Conservation (phyloP, 2,329 filamentous ascomycete genomes). For the Epichloe elymi region DNA sequence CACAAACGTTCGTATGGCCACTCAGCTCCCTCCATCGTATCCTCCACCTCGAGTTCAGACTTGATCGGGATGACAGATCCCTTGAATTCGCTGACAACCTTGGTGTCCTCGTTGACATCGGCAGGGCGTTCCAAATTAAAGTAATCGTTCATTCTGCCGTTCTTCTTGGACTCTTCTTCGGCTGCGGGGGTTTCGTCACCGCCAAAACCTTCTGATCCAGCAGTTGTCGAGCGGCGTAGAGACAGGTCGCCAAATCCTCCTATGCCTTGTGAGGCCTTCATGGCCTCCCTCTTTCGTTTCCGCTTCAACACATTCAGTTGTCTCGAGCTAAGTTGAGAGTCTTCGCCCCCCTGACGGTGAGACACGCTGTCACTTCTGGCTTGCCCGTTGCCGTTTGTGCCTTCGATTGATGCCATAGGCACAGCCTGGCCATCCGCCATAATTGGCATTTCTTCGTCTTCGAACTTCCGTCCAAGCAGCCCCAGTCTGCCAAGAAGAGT, state of each 20-base stretch:
- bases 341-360: conserved; percentile 39
- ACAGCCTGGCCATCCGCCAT: conserved; percentile 35
- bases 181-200: conserved; percentile 47
- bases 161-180: conserved; percentile 42
- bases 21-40: conserved; percentile 63
- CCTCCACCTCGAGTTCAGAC: conserved; percentile 68
- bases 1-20: conserved; percentile 94
- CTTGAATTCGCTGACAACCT: conserved; percentile 92
- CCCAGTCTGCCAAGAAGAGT: conserved; percentile 72
- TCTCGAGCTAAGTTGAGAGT: conserved; percentile 69
- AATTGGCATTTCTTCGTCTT: conserved; percentile 62
- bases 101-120: conserved; percentile 75
- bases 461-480: conserved; percentile 68
- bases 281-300: conserved; percentile 81
- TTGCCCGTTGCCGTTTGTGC: conserved; percentile 20
- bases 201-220: conserved; percentile 46
- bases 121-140: conserved; percentile 74
- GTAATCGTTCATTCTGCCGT: conserved; percentile 63
- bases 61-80: conserved; percentile 70
- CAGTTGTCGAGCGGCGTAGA: conserved; percentile 46
- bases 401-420: conserved; percentile 33
- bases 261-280: conserved; percentile 75
- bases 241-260: conserved; percentile 81
- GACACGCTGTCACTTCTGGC: conserved; percentile 23
- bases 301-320: conserved; percentile 91